Evolutionary conservation across 805 yeast genomes (phyloP).

Genomic region (Candida sithepensis): DNA sequence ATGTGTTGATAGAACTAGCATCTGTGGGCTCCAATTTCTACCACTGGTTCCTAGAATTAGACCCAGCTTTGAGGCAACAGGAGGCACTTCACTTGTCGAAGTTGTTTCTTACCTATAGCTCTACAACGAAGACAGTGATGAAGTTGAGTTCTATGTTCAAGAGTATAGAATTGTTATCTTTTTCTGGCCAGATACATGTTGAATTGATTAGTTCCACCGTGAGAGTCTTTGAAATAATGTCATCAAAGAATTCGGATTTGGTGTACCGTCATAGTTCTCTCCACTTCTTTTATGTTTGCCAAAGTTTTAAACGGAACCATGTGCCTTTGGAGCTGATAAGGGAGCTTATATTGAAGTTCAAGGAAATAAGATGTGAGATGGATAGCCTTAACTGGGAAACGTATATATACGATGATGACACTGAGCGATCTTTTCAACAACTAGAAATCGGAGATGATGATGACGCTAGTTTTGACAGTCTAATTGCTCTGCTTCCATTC

Average conservation of each 20-base stretch:
- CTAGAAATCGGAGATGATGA: not conserved
- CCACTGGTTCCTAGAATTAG: conserved; percentile 11
- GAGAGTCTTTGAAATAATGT: conserved; percentile 4
- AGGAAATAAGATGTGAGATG: not conserved
- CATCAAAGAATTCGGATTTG: conserved; percentile 2
- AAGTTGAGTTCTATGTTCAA: conserved; percentile 8
- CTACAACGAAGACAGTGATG: conserved; percentile 3
- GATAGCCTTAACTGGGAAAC: conserved; percentile 5
- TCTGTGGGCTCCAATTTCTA: conserved; percentile 8
- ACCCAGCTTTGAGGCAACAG: not conserved
- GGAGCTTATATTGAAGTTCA: not conserved
- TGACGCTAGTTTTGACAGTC: not conserved
- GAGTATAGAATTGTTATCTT: conserved; percentile 6
- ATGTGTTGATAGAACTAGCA: conserved; percentile 2
- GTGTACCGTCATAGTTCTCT: conserved; percentile 12
- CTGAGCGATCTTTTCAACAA: not conserved
- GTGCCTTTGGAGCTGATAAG: conserved; percentile 3
- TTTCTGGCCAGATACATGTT: conserved; percentile 2
- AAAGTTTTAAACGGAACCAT: conserved; percentile 1
- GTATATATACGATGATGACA: not conserved
- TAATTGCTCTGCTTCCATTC: not conserved
- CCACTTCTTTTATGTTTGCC: conserved; percentile 8
- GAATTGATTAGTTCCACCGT: conserved; percentile 9
- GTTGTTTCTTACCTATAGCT: conserved; percentile 3
- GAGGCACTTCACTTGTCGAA: conserved; percentile 1